A percentile compares a stretch with the other conserved stretches of the same genome.
These are phyloP conservation scores for Nicotiana tabacum DNA, from an alignment of 257 asterid genomes.

Conservation along the genomic window DNA sequence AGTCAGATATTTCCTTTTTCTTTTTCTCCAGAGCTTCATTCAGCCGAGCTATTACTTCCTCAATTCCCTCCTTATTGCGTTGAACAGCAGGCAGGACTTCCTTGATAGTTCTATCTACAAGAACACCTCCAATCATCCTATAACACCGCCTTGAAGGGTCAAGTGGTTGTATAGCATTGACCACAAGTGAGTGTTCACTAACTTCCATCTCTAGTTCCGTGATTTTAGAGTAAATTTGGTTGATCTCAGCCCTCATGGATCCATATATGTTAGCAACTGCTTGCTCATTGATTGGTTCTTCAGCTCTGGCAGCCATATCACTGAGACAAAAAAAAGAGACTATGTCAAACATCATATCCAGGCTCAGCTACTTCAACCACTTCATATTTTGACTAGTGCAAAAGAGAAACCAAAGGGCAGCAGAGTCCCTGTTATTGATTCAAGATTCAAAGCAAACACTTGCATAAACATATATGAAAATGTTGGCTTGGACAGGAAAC, in stretches of 20 bases:
- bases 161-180: slow-evolving; percentile 81
- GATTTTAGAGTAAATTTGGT: slow-evolving; percentile 83
- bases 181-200: slow-evolving; percentile 86
- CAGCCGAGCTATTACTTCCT: slow-evolving; percentile 80
- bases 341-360: neutral
- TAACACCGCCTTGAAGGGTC: slow-evolving; percentile 93
- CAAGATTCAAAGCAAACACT: neutral
- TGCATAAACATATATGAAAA: neutral
- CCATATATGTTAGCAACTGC: slow-evolving; percentile 83
- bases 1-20: slow-evolving; percentile 70
- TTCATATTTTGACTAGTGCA: neutral
- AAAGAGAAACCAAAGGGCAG: neutral
- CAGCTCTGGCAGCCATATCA: slow-evolving; percentile 54
- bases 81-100: slow-evolving; percentile 93
- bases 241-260: slow-evolving; percentile 67
- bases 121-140: slow-evolving; percentile 97
- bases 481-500: neutral
- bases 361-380: neutral
- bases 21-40: slow-evolving; percentile 82
- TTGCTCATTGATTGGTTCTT: slow-evolving; percentile 81
- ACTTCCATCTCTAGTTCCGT: slow-evolving; percentile 94
- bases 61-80: slow-evolving; percentile 87
- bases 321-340: neutral
- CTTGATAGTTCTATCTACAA: slow-evolving; percentile 78
- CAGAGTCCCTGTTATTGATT: neutral